A percentile compares a stretch with the other conserved stretches of the same genome.
These are phyloP conservation scores for Leccinum subtestaceum DNA, from an alignment of 768 basidiomycete species.

Conservation along the genomic window DNA sequence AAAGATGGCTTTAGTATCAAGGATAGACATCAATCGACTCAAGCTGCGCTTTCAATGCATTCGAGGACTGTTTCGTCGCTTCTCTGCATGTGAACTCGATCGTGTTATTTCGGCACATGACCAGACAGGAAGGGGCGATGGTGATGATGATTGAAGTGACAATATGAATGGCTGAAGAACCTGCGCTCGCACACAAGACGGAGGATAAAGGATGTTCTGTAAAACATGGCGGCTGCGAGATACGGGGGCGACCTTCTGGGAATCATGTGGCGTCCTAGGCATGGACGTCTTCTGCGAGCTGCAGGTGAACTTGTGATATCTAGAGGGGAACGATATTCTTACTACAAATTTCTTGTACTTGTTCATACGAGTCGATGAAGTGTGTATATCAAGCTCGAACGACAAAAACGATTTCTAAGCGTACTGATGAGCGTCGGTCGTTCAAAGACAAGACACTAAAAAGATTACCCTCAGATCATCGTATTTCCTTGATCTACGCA, in stretches of 20 bases:
- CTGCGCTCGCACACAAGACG: not conserved
- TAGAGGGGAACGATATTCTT: not conserved
- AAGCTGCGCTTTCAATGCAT: constrained; percentile 8
- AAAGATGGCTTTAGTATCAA: constrained; percentile 3
- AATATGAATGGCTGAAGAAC: not conserved
- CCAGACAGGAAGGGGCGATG: constrained; percentile 3
- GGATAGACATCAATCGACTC: constrained; percentile 14
- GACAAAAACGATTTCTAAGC: constrained; percentile 8
- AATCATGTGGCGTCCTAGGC: not conserved
- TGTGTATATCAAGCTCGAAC: not conserved
- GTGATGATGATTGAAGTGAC: not conserved
- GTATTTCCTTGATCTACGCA: not conserved
- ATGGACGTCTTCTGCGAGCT: not conserved
- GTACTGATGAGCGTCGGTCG: not conserved
- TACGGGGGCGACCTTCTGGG: not conserved
- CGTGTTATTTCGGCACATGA: constrained; percentile 22
- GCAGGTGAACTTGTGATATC: not conserved
- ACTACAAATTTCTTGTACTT: constrained; percentile 6
- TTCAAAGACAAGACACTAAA: not conserved
- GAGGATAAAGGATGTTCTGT: not conserved
- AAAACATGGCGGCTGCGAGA: constrained; percentile 1
- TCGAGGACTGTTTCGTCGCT: constrained; percentile 12
- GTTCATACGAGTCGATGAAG: not conserved
- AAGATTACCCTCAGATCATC: constrained; percentile 1
- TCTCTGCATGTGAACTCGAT: constrained; percentile 6